Base-by-base conservation (phyloP, 1,139 yeast genomes). In the Candida labiduridarum region DNA sequence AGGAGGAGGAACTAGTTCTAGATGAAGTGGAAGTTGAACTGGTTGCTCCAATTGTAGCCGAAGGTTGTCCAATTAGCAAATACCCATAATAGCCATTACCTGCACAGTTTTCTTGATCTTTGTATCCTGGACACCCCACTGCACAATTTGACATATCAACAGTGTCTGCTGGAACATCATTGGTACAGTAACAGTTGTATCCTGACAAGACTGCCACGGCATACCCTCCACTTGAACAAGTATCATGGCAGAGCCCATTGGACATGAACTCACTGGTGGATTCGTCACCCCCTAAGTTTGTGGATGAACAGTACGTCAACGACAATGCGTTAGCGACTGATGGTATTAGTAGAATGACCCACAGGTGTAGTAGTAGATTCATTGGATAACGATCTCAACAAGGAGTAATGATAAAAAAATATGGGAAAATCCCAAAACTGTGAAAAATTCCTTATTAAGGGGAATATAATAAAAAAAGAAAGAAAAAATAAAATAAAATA, bases 151-250 rank as follows among this genome's bases (percentile, higher is more conserved):
- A 49, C 35, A 64, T 49, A 35, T 62, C 58, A 1, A 67, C 65
- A 1, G 79, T 68, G 29, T 62, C 59, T 2, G 61, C 71, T 0
- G 89, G 89, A 4, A 78, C 66, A 35, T 65, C 61, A 59, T 84
- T 74, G 10, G 87, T 75, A 61, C 91, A 85, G 82, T 85, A 85
- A 65, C 91, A 85, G 46, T 72, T 54, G 48, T 67, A 58, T 22
- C 70, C 72, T 52, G 77, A 85, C 15, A 84, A 66, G 44, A 85
- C 74, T 4, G 84, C 90, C 50, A 76, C 81, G 2, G 83, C 76
- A 59, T 68, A 80, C n/a, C 82, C 84, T 12, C 56, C 53, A 6
- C 48, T 52, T 2, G 53, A 33, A 61, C 91, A 85, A 38, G 69
- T 64, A 49, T 70, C 71, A 6, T 70, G 61, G 62, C 90, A 85